phyloP scores from a whole-genome alignment of 2,329 filamentous ascomycete genomes.

The Dothistroma septosporum region DNA sequence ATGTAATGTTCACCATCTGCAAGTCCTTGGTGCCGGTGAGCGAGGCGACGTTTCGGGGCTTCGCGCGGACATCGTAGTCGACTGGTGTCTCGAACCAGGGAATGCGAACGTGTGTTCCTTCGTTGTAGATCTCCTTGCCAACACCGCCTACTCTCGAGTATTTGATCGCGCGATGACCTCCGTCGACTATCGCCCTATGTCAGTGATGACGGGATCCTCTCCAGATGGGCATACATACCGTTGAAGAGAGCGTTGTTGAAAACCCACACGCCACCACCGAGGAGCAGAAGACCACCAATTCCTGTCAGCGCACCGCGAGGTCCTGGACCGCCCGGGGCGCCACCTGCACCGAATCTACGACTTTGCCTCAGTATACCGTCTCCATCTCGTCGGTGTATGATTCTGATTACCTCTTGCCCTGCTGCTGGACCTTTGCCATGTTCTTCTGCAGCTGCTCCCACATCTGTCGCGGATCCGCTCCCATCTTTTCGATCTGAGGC shows the following conservation, averaged over 20 bases:
- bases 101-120: constrained; percentile 93
- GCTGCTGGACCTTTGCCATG: constrained; percentile 47
- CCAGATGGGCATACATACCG: constrained; percentile 43
- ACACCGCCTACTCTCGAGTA: constrained; percentile 87
- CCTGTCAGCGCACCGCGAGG: constrained; percentile 54
- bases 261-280: constrained; percentile 53
- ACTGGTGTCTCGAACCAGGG: constrained; percentile 98
- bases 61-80: constrained; percentile 95
- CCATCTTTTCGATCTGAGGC: constrained; percentile 26
- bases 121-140: constrained; percentile 89
- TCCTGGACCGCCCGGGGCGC: constrained; percentile 44
- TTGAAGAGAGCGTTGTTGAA: constrained; percentile 66
- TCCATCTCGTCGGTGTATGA: constrained; percentile 2
- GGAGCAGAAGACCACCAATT: constrained; percentile 50
- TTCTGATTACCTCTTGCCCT: constrained; percentile 40
- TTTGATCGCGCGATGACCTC: constrained; percentile 98
- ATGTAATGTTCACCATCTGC: constrained; percentile 99
- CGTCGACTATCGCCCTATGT: constrained; percentile 61
- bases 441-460: constrained; percentile 63
- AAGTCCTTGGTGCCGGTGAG: constrained; percentile 98
- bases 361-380: constrained; percentile 15
- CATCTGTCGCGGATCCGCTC: constrained; percentile 58
- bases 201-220: constrained; percentile 7
- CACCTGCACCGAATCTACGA: constrained; percentile 46
- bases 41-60: constrained; percentile 92